Conservation (phyloP, 306 rosid species). For the Fragaria nilgerrensis region DNA sequence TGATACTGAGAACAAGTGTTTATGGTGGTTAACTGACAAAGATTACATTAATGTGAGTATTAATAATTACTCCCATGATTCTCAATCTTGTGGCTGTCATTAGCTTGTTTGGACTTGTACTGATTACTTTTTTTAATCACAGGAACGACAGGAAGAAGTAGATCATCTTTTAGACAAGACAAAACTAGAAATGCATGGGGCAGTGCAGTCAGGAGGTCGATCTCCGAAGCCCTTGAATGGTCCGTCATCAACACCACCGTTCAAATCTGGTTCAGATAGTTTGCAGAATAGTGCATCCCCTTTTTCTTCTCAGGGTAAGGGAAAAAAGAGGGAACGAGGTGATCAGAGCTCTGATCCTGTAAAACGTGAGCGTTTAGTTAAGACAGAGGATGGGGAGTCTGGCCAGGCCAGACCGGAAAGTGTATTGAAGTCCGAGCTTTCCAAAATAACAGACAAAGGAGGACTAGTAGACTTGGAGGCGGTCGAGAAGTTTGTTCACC, state of each 20-base stretch:
- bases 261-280: constrained; percentile 73
- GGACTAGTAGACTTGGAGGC: constrained; percentile 67
- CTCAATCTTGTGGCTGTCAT: not conserved
- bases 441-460: constrained; percentile 74
- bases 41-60: constrained; percentile 73
- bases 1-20: constrained; percentile 75
- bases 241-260: constrained; percentile 69
- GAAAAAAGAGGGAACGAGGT: constrained; percentile 74
- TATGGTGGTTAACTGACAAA: constrained; percentile 86
- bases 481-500: constrained; percentile 76
- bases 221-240: constrained; percentile 80
- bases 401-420: constrained; percentile 51
- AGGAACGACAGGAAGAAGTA: constrained; percentile 88
- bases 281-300: constrained; percentile 61
- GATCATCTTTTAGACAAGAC: constrained; percentile 64
- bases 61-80: not conserved
- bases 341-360: constrained; percentile 64
- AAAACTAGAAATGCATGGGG: constrained; percentile 71
- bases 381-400: constrained; percentile 66
- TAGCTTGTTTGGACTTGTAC: not conserved
- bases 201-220: constrained; percentile 71
- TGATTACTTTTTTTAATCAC: constrained; percentile 18
- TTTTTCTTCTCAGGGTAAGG: constrained; percentile 59
- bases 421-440: constrained; percentile 60
- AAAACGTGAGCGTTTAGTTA: constrained; percentile 56